A percentile compares a stretch with the other conserved stretches of the same genome.
These are phyloP conservation scores for Oldenlandia corymbosa DNA, from an alignment of 257 asterid genomes.

Conservation along the genomic window DNA sequence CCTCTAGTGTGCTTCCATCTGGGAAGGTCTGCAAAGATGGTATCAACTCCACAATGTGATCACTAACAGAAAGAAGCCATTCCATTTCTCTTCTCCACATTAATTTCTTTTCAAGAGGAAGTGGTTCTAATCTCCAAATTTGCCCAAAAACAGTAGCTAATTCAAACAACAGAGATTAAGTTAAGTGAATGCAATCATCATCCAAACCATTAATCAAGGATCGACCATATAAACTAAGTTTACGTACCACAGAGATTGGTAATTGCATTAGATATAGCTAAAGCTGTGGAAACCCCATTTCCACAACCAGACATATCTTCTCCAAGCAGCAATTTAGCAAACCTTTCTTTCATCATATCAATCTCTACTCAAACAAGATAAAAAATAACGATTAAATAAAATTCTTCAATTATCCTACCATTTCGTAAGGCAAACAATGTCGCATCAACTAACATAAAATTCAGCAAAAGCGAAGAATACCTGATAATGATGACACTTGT, in stretches of 20 bases:
- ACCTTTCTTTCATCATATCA: constrained; percentile 85
- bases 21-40: constrained; percentile 80
- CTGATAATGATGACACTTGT: constrained; percentile 54
- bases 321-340: constrained; percentile 75
- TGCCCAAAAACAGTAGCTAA: constrained; percentile 84
- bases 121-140: constrained; percentile 85
- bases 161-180: neutral
- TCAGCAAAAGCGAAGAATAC: constrained; percentile 21
- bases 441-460: neutral
- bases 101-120: constrained; percentile 44
- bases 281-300: constrained; percentile 77
- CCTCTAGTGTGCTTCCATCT: constrained; percentile 80
- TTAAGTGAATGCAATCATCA: neutral
- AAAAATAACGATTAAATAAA: neutral
- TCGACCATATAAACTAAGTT: neutral
- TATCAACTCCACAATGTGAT: constrained; percentile 70
- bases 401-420: neutral
- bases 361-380: constrained; percentile 30
- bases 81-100: constrained; percentile 90
- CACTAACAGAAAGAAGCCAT: constrained; percentile 70
- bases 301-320: constrained; percentile 94
- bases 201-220: constrained; percentile 9
- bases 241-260: constrained; percentile 74
- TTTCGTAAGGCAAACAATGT: neutral
- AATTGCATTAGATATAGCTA: constrained; percentile 83